phyloP scores from a whole-genome alignment of 2,329 filamentous ascomycete species.

The Microcyclospora tardicrescens region DNA sequence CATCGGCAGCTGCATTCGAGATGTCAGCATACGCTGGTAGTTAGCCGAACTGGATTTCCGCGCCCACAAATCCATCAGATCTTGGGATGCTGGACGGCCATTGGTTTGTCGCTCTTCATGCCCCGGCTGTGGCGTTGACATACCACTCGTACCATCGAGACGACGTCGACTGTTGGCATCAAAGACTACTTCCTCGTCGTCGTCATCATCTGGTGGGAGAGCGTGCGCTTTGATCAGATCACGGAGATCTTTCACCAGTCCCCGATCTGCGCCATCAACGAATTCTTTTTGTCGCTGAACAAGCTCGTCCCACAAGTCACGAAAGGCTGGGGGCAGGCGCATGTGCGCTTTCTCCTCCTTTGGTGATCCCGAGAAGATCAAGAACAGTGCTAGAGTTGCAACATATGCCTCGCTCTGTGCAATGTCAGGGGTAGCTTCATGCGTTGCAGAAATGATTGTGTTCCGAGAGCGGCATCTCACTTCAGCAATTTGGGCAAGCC shows the following conservation, averaged over 20 bases:
- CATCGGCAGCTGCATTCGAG: conserved; percentile 74
- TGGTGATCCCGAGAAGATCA: conserved; percentile 60
- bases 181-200: conserved; percentile 48
- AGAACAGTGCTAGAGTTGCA: conserved; percentile 69
- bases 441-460: conserved; percentile 58
- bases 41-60: conserved; percentile 37
- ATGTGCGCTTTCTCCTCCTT: conserved; percentile 81
- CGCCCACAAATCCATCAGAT: conserved; percentile 38
- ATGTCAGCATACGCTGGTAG: conserved; percentile 68
- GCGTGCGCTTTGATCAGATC: conserved; percentile 44
- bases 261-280: conserved; percentile 57
- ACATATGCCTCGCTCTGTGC: conserved; percentile 81
- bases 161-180: conserved; percentile 56
- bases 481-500: conserved; percentile 28
- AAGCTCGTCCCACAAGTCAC: conserved; percentile 75
- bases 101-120: conserved; percentile 8
- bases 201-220: conserved; percentile 44
- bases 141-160: conserved; percentile 19
- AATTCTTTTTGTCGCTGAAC: conserved; percentile 56
- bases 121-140: conserved; percentile 18
- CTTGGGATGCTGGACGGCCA: conserved; percentile 20
- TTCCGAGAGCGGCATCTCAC: conserved; percentile 32
- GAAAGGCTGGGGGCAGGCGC: conserved; percentile 66
- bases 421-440: conserved; percentile 57
- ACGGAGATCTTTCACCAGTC: conserved; percentile 54